These are phyloP conservation scores for Echinochloa phyllopogon DNA, from an alignment of 176 grass and related monocot species.

Conservation along the genomic window DNA sequence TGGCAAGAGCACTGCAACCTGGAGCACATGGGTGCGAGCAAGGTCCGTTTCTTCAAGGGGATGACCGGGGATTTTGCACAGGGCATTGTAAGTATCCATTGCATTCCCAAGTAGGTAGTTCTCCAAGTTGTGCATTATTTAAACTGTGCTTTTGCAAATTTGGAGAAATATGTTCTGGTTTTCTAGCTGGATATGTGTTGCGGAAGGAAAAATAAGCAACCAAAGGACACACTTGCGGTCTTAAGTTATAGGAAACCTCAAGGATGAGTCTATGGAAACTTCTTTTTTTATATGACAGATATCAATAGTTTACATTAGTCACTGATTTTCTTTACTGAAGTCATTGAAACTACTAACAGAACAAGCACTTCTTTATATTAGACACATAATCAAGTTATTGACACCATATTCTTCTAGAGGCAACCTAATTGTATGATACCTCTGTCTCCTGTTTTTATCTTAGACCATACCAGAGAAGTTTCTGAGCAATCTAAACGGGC, in stretches of 20 bases:
- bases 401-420: background rate
- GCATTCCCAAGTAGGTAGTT: background rate
- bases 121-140: background rate
- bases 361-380: background rate
- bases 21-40: slow-evolving; percentile 46
- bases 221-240: background rate
- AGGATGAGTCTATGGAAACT: background rate
- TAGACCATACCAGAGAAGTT: slow-evolving; percentile 59
- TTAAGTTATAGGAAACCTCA: background rate
- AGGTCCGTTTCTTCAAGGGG: slow-evolving; percentile 42
- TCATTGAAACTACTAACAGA: no score
- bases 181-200: background rate
- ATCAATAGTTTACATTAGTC: background rate
- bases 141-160: background rate
- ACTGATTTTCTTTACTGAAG: background rate
- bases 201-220: background rate
- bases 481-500: slow-evolving; percentile 19
- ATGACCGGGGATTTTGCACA: slow-evolving; percentile 37
- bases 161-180: background rate
- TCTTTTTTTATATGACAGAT: background rate
- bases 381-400: background rate
- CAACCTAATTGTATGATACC: background rate
- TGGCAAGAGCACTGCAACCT: slow-evolving; percentile 52
- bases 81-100: slow-evolving; percentile 38
- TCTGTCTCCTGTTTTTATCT: background rate